Evolutionary conservation across 2,329 filamentous ascomycete genomes (phyloP).

Genomic region (Paraphoma chrysanthemicola): DNA sequence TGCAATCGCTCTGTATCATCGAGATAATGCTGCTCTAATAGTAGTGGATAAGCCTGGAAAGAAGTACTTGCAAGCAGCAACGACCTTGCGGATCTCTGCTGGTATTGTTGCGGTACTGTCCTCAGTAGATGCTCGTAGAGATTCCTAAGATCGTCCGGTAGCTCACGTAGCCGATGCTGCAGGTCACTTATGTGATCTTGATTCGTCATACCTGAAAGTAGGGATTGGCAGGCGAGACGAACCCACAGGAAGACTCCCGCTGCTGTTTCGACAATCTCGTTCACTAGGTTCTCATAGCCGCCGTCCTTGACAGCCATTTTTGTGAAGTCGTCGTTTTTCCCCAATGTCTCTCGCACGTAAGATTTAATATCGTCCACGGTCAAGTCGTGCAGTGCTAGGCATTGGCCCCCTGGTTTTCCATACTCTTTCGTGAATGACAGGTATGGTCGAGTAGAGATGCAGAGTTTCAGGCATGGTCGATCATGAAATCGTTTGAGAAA

Average conservation of each 20-base stretch:
- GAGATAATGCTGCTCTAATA: no score
- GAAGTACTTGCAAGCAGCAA: not conserved
- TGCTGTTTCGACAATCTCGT: slow-evolving; percentile 3
- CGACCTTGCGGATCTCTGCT: not conserved
- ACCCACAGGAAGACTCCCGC: slow-evolving; percentile 14
- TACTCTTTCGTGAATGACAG: not conserved
- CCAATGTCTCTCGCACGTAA: not conserved
- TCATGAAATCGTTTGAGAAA: not conserved
- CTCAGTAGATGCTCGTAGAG: not conserved
- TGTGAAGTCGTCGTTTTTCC: not conserved
- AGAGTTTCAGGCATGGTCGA: not conserved
- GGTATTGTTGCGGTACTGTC: not conserved
- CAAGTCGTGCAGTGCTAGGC: not conserved
- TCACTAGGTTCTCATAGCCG: slow-evolving; percentile 1
- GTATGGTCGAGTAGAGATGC: not conserved
- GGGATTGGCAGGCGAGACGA: slow-evolving; percentile 3
- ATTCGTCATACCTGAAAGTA: not conserved
- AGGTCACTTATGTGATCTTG: not conserved
- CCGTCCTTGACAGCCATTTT: not conserved
- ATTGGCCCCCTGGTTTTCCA: not conserved
- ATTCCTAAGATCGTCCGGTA: not conserved
- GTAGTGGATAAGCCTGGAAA: no score
- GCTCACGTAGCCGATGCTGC: not conserved
- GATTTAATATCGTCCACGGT: not conserved
- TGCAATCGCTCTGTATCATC: no score